Evolutionary conservation across 768 basidiomycete genomes (phyloP), one percentile per base, ranked within the genome.

Genomic region (Lanmaoa pseudosensibilis): DNA sequence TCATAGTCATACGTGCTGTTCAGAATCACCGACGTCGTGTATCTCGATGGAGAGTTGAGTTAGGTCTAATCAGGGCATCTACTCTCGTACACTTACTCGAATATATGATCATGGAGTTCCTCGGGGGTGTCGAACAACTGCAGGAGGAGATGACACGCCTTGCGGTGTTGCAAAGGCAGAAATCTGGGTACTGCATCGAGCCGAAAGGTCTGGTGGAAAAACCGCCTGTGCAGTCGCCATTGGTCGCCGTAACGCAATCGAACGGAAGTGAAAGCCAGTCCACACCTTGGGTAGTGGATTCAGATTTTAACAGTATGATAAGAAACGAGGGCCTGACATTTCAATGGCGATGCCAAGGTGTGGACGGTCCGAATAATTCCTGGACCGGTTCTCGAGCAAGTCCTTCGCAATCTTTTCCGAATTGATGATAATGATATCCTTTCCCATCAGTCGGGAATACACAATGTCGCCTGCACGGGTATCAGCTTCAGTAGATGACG

Each of bases 151-250:
- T 34, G 43, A 36, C 54, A 50, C 5, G 51, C 47, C 12, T 50
- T 58, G 18, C 39, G 38, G n/a, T 58, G 43, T 25, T 52, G 53
- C 2, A 21, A 10, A 0, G 23, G 59, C 0, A 38, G 4, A 19
- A 61, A 61, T 46, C 47, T 56, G 1, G 19, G 5, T 6, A 32
- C 37, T 1, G 23, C 46, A 1, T 54, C 40, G 1, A 4, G 16
- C 2, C 39, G n/a, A 18, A 62, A 57, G 0, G 60, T 50, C 21
- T 61, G 59, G 32, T 62, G 61, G 23, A 62, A 51, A 30, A 62
- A 19, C 2, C 44, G 59, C 12, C 61, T 27, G 5, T 62, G 60
- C 8, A 61, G 18, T 21, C 55, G 50, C 61, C 61, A 63, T 25
- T 3, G 16, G 23, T 63, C 48, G 1, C 61, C 57, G 5, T 63